Evolutionary conservation across 495 filamentous ascomycete genomes (phyloP).

Genomic region (Aspergillus bertholletiae): DNA sequence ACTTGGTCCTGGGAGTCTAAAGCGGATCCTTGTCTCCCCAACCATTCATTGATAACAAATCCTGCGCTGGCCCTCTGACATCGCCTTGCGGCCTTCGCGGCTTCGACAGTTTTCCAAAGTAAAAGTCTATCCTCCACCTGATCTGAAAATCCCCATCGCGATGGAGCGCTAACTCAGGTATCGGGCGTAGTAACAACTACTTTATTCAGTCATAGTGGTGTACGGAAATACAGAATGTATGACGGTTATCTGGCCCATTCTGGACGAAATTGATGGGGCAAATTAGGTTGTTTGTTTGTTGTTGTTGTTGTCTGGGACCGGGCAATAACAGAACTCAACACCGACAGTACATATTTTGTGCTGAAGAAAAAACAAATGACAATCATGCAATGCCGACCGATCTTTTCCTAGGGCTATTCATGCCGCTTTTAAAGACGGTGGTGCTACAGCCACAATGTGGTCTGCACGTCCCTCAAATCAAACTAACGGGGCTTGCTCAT

Average conservation of each 20-base stretch:
- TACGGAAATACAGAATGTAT: neutral
- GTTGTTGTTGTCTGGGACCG: neutral
- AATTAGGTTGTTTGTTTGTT: neutral
- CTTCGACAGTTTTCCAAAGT: constrained; percentile 10
- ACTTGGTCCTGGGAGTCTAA: constrained; percentile 3
- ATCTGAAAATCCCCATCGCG: neutral
- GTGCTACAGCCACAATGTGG: neutral
- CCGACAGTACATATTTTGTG: no score
- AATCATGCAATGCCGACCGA: no score
- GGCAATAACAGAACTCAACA: neutral
- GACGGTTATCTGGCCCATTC: neutral
- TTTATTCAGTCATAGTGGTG: neutral
- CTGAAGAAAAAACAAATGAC: neutral
- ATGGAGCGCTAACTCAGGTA: no score
- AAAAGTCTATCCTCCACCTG: neutral
- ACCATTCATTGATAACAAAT: neutral
- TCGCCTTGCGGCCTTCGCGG: constrained; percentile 7
- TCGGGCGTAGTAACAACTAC: neutral
- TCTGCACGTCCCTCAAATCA: neutral
- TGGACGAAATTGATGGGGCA: no score
- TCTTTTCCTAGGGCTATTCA: no score
- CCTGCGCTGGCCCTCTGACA: constrained; percentile 1
- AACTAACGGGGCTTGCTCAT: neutral
- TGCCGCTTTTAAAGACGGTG: neutral
- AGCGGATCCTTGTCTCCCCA: constrained; percentile 4